phyloP scores from a whole-genome alignment of 805 yeast genomes.

The Kregervanrija pseudodelftensis region DNA sequence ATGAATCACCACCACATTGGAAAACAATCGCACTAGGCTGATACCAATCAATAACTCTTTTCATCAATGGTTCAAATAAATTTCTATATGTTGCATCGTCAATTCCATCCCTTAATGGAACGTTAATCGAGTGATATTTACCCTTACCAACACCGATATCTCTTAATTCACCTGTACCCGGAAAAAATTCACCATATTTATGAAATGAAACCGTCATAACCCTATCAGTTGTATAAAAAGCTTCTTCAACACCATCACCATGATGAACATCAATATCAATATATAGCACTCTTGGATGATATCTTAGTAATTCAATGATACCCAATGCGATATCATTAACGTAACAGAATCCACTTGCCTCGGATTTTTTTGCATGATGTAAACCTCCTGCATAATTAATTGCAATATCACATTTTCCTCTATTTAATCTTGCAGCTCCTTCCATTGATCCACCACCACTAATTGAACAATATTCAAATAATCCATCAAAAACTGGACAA shows the following conservation, averaged over 20 bases:
- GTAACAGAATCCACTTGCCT: slow-evolving; percentile 88
- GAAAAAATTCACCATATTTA: slow-evolving; percentile 89
- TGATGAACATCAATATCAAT: slow-evolving; percentile 90
- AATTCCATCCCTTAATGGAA: slow-evolving; percentile 86
- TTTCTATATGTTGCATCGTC: slow-evolving; percentile 85
- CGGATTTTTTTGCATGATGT: slow-evolving; percentile 87
- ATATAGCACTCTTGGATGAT: slow-evolving; percentile 79
- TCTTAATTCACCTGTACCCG: slow-evolving; percentile 84
- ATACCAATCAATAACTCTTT: slow-evolving; percentile 71
- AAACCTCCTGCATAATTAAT: slow-evolving; percentile 91
- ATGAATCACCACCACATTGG: slow-evolving; percentile 97
- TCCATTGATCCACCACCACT: slow-evolving; percentile 89
- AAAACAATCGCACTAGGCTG: slow-evolving; percentile 96
- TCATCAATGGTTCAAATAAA: slow-evolving; percentile 82
- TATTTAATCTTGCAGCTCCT: slow-evolving; percentile 75
- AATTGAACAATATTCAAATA: slow-evolving; percentile 68
- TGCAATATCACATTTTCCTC: slow-evolving; percentile 84
- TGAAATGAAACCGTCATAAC: slow-evolving; percentile 90
- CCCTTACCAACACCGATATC: slow-evolving; percentile 84
- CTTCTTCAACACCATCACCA: slow-evolving; percentile 95
- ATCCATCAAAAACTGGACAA: slow-evolving; percentile 77
- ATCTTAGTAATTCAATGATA: slow-evolving; percentile 67
- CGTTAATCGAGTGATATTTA: slow-evolving; percentile 75
- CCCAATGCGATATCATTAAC: slow-evolving; percentile 86
- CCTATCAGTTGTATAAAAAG: slow-evolving; percentile 84